Percentiles rank a stretch among this genome's conserved stretches.
These are phyloP conservation scores for Taiwanofungus camphoratus DNA, from an alignment of 1,284 basidiomycete species.

Conservation along the genomic window DNA sequence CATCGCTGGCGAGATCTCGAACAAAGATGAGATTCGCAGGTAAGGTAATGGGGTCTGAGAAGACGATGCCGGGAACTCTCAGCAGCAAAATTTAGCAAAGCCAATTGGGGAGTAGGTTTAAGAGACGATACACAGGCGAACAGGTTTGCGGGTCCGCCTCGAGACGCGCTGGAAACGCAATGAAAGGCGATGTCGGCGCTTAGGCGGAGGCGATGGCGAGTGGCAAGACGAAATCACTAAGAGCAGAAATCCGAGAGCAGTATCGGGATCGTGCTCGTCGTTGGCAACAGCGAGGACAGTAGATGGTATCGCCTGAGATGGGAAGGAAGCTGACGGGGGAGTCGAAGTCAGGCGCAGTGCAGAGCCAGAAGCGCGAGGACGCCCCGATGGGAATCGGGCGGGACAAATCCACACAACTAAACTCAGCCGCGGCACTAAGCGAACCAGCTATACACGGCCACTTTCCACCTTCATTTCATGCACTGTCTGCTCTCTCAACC, in stretches of 20 bases:
- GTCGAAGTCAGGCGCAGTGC: constrained; percentile 12
- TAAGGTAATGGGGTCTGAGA: neutral
- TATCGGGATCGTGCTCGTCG: constrained; percentile 10
- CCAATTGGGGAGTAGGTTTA: neutral
- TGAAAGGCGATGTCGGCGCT: constrained; percentile 3
- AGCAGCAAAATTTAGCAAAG: neutral
- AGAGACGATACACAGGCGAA: constrained; percentile 1
- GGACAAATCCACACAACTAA: constrained; percentile 21
- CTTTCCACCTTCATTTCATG: neutral
- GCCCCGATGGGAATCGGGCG: constrained; percentile 32
- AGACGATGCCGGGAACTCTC: too few species aligned
- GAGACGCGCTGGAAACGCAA: neutral
- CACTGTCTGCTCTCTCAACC: neutral
- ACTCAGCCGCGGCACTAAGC: constrained; percentile 19
- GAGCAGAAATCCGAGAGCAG: too few species aligned
- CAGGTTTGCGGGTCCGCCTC: constrained; percentile 12
- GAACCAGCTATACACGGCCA: neutral
- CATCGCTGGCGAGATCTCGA: constrained; percentile 16
- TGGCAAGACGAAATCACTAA: constrained; percentile 10
- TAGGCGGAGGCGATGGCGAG: constrained; percentile 6
- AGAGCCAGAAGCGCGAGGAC: constrained; percentile 27
- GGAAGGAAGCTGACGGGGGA: constrained; percentile 12
- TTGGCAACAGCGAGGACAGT: constrained; percentile 9
- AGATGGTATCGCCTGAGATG: constrained; percentile 18
- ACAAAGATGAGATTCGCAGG: constrained; percentile 11